phyloP scores from a whole-genome alignment of 176 grass and related monocot genomes.

The Alloteropsis semialata region DNA sequence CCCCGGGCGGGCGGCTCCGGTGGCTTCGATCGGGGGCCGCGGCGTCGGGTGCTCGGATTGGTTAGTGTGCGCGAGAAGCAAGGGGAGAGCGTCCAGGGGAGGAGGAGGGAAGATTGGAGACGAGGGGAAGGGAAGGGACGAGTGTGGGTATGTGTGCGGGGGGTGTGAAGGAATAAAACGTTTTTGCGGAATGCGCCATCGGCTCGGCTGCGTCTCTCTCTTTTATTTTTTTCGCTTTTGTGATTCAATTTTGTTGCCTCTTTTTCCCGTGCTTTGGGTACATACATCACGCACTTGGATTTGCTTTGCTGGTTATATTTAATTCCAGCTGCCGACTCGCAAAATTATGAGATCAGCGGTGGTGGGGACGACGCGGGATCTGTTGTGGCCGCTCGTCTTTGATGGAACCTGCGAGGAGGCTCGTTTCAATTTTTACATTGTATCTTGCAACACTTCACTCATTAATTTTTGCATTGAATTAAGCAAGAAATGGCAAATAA shows the following conservation, averaged over 20 bases:
- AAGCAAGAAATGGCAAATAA: no score
- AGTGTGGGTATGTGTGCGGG: neutral
- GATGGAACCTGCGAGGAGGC: no score
- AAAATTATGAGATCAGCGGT: conserved; percentile 1
- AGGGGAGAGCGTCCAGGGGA: conserved; percentile 40
- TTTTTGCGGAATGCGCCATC: conserved; percentile 2
- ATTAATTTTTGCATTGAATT: no score
- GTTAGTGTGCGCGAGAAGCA: conserved; percentile 56
- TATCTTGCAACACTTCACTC: no score
- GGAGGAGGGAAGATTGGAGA: conserved; percentile 12
- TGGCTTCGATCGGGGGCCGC: conserved; percentile 37
- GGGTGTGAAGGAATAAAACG: conserved; percentile 35
- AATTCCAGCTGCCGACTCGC: neutral
- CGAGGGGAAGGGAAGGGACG: neutral
- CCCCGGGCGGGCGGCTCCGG: conserved; percentile 13
- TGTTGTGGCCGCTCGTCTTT: neutral
- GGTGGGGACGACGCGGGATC: neutral
- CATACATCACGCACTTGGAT: conserved; percentile 22
- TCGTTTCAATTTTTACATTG: no score
- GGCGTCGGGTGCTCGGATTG: conserved; percentile 47
- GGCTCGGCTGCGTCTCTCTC: neutral
- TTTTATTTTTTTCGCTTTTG: neutral
- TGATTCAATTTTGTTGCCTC: neutral
- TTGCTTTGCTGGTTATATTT: conserved; percentile 14
- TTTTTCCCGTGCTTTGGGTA: conserved; percentile 2